Conservation (phyloP, 805 yeast genomes). For the Myxozyma sirexii region DNA sequence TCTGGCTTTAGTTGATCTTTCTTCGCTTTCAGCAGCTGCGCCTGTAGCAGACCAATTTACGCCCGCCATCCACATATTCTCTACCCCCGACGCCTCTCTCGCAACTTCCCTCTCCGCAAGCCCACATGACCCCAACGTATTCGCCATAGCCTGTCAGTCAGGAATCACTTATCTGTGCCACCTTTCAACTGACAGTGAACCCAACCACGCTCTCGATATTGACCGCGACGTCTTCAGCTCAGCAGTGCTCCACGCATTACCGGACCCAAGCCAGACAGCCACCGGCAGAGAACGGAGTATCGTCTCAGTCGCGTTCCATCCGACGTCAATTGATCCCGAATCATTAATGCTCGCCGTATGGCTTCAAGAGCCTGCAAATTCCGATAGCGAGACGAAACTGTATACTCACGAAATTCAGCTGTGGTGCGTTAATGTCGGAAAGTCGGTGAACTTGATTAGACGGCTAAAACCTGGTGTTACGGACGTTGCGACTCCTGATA, state of each 20-base stretch:
- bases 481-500: background rate
- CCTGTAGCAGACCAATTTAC: background rate
- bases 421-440: conserved; percentile 29
- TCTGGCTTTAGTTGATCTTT: conserved; percentile 11
- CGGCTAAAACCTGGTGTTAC: conserved; percentile 6
- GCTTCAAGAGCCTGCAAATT: background rate
- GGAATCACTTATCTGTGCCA: conserved; percentile 23
- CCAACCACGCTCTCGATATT: background rate
- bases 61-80: conserved; percentile 5
- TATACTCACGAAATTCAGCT: conserved; percentile 22
- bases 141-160: conserved; percentile 26
- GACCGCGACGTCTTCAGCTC: background rate
- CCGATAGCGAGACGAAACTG: background rate
- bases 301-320: conserved; percentile 27
- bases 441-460: conserved; percentile 30
- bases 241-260: conserved; percentile 17
- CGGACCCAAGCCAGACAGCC: background rate
- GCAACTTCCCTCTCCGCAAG: conserved; percentile 20
- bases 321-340: conserved; percentile 27
- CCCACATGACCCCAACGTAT: conserved; percentile 24
- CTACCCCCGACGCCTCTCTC: conserved; percentile 10
- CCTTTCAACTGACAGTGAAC: background rate
- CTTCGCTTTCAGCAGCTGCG: background rate
- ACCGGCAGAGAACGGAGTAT: conserved; percentile 6
- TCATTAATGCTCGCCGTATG: conserved; percentile 30